phyloP scores from a whole-genome alignment of 2,329 filamentous ascomycete species.

The Fusarium mangiferae region DNA sequence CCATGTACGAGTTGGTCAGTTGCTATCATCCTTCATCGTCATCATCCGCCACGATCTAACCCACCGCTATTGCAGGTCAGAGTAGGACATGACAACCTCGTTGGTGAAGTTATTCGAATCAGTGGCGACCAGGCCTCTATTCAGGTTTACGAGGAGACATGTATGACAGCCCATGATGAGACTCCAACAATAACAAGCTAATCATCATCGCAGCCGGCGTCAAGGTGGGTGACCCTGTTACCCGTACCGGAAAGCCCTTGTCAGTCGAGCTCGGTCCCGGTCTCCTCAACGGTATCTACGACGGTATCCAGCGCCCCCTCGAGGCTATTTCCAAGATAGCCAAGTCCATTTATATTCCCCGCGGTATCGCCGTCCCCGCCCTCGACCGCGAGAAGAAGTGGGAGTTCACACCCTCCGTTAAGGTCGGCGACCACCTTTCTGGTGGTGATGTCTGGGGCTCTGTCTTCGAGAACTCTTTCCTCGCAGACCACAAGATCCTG shows the following conservation, averaged over 20 bases:
- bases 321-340: constrained; percentile 81
- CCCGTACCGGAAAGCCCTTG: constrained; percentile 90
- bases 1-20: constrained; percentile 97
- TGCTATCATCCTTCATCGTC: constrained; percentile 10
- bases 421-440: constrained; percentile 96
- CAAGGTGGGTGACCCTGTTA: constrained; percentile 92
- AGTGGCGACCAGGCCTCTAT: constrained; percentile 95
- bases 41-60: constrained; percentile 17
- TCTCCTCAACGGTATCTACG: constrained; percentile 98
- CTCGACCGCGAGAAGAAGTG: constrained; percentile 93
- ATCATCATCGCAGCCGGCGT: constrained; percentile 77
- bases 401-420: constrained; percentile 91
- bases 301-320: constrained; percentile 96
- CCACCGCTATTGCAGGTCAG: constrained; percentile 68
- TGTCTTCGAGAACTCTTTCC: constrained; percentile 95
- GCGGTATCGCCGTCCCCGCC: constrained; percentile 87
- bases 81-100: constrained; percentile 90
- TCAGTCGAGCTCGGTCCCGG: constrained; percentile 97
- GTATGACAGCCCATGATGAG: constrained; percentile 59
- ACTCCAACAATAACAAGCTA: constrained; percentile 16
- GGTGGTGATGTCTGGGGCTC: constrained; percentile 96
- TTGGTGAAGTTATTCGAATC: constrained; percentile 98
- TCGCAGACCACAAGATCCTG: constrained; percentile 92
- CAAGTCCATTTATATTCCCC: constrained; percentile 95
- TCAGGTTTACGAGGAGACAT: constrained; percentile 99